Evolutionary conservation across 371 early-diverging fungal species (phyloP), one percentile per base, ranked within the genome.

Genomic region (Rhizopus delemar): DNA sequence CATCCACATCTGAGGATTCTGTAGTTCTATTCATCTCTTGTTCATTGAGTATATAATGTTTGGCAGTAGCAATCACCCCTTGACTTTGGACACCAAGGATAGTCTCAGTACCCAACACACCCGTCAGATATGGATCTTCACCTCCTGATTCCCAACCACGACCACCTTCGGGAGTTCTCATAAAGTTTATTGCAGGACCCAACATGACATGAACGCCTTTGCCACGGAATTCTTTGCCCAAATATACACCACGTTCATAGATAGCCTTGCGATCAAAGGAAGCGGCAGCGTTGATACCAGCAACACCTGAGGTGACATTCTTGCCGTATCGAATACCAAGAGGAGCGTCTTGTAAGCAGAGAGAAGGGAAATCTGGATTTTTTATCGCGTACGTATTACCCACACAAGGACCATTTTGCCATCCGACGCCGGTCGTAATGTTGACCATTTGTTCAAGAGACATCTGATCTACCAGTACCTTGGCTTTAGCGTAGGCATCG

Each of bases 131-230:
- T 8, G 88, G 86, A 52, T 86, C 86, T 62, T 77, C 86, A 33
- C 85, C 83, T 46, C 73, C 71, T 12, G 69, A 74, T 70, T 86
- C 86, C 85, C 85, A 86, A 36, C 69, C 76, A 59, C 86, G 69
- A 15, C 86, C 86, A 41, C 66, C 73, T 15, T 63, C 53, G 13
- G 82, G 82, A 12, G 68, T 48, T n/a, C 83, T 71, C 49, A 68
- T 57, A 38, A 82, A 59, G 63, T 83, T 81, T 64, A 80, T 63
- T 36, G 64, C 66, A 29, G 83, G 84, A 6, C 79, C 83, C 8
- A 86, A 57, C 35, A 66, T 66, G 11, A 66, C 59, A 56, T 86
- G 69, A 38, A 78, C 63, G 15, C 87, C 87, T 38, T 73, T 73
- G 2, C 61, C 69, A 34, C 73, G 60, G 50, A 78, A 78, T 63